Base-by-base conservation (phyloP, 1,284 basidiomycete species). In the Pholiota adiposa region DNA sequence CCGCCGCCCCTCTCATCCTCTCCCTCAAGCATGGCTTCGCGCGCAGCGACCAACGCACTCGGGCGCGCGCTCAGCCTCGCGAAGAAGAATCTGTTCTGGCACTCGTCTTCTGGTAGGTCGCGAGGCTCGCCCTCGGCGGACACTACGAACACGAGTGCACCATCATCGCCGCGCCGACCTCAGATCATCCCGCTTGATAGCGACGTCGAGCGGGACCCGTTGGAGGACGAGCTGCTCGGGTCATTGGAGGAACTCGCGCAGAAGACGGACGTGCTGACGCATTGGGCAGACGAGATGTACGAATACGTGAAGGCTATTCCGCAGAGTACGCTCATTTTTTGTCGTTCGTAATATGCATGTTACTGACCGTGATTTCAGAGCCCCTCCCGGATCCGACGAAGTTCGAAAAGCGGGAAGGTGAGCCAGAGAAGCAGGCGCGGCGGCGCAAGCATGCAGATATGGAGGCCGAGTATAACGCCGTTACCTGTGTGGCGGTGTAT, bases 211-310 rank as follows among this genome's bases (percentile, higher is more conserved):
- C 73, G 83, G n/a, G 92, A 96, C 67, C 89, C 92, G 0, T 79
- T 90, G 53, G 96, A 98, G 67, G 92, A 94, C 60, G 86, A 86
- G 59, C 75, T 98, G 7, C 77, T 98, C 9, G 84, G 80, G 2
- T 74, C 76, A 19, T 79, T 98, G 40, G 96, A 98, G 71, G 93
- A 97, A 64, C 76, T 96, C 0, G 96, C 95, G 9, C 94, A 97
- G 80, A 98, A 98, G 83, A 96, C 96, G 23, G 92, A 93, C 63
- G 94, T 97, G 36, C 78, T 98, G 56, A 92, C 92, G 54, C 90
- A 93, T 64, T 96, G 96, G 84, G 97, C 93, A 34, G 96, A 98
- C 74, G 87, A 91, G 72, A 93, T 96, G 84, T 90, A 97, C 63
- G 88, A 93, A 56, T 88, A 86, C 73, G 87, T 92, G 49, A 93